These are phyloP conservation scores for Boletus patriciae DNA, from an alignment of 768 basidiomycete genomes.

Conservation along the genomic window DNA sequence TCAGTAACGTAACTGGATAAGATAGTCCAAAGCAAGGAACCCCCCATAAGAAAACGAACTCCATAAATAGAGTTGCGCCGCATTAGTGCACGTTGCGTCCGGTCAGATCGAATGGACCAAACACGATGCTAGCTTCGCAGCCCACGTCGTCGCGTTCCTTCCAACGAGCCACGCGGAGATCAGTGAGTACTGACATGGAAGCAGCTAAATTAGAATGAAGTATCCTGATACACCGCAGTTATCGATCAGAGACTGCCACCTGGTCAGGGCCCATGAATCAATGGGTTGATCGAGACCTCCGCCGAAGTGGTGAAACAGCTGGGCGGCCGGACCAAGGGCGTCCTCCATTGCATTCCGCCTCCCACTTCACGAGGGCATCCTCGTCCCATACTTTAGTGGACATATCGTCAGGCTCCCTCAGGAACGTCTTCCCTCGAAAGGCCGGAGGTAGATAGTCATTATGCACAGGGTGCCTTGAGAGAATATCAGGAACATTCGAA, in stretches of 20 bases:
- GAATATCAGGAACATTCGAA: not conserved
- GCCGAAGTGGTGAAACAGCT: not conserved
- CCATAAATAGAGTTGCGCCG: not conserved
- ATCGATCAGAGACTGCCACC: not conserved
- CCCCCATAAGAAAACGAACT: not conserved
- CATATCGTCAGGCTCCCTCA: constrained; percentile 44
- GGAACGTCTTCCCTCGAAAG: constrained; percentile 44
- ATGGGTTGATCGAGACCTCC: not conserved
- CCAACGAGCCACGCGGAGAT: not conserved
- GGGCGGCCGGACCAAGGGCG: constrained; percentile 47
- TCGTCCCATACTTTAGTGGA: constrained; percentile 62
- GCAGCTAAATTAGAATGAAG: not conserved
- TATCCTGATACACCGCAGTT: not conserved
- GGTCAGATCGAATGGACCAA: not conserved
- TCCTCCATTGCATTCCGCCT: constrained; percentile 50
- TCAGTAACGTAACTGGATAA: not conserved
- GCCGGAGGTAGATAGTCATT: constrained; percentile 61
- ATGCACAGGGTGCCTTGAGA: constrained; percentile 58
- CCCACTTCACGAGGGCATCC: constrained; percentile 53
- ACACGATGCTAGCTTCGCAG: not conserved
- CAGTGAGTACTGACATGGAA: not conserved
- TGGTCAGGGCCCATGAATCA: not conserved
- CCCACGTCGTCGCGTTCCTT: not conserved
- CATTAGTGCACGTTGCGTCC: too few relatives aligned
- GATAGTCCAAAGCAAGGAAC: not conserved